phyloP scores from a whole-genome alignment of 192 early-diverging fungal species.

The Chytriomyces confervae region DNA sequence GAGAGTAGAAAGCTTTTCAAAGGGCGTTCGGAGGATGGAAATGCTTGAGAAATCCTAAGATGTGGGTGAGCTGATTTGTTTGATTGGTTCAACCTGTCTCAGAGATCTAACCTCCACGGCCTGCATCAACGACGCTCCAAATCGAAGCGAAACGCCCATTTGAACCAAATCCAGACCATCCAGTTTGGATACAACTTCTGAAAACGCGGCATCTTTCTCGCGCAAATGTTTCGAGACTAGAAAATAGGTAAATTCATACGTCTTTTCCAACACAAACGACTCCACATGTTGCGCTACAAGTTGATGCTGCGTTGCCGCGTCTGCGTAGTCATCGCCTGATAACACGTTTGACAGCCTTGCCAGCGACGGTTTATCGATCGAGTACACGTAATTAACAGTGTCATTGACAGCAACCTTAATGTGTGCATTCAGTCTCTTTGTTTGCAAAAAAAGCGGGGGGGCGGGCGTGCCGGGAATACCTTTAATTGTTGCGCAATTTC shows the following conservation, averaged over 20 bases:
- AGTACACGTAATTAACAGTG: too few species aligned
- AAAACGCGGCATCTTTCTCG: slow-evolving; percentile 26
- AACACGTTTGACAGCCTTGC: too few species aligned
- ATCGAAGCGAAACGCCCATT: slow-evolving; percentile 26
- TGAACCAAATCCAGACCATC: slow-evolving; percentile 32
- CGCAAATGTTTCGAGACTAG: slow-evolving; percentile 29
- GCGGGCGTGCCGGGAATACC: too few species aligned
- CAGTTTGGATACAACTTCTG: slow-evolving; percentile 15
- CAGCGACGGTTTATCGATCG: too few species aligned
- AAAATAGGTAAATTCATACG: slow-evolving; percentile 47
- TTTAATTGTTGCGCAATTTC: too few species aligned
- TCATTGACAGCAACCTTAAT: too few species aligned
- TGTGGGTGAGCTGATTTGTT: background rate
- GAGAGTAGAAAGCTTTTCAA: slow-evolving; percentile 50
- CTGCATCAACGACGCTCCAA: slow-evolving; percentile 19
- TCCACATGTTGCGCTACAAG: slow-evolving; percentile 18
- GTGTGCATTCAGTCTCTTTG: too few species aligned
- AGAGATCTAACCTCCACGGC: slow-evolving; percentile 31
- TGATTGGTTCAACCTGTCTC: background rate
- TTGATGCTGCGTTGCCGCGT: too few species aligned
- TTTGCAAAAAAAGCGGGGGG: too few species aligned
- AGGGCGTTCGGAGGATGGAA: slow-evolving; percentile 39
- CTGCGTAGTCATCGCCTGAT: too few species aligned
- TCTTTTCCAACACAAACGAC: slow-evolving; percentile 45
- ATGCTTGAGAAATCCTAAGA: slow-evolving; percentile 39